These are phyloP conservation scores for Lachancea kluyveri DNA, from an alignment of 805 yeast species.

Conservation along the genomic window DNA sequence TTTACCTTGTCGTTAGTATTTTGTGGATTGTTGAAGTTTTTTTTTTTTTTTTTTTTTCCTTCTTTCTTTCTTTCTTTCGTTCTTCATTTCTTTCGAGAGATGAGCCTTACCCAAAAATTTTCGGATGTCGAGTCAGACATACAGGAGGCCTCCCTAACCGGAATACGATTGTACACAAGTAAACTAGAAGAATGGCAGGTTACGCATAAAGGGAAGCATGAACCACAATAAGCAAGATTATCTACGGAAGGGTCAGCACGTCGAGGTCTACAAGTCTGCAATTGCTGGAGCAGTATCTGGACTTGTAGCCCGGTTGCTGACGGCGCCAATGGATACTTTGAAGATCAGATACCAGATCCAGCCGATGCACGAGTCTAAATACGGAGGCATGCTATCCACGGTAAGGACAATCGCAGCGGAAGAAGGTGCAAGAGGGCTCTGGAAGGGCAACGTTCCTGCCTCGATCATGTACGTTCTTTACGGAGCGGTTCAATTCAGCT, in stretches of 20 bases:
- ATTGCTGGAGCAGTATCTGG: conserved; percentile 74
- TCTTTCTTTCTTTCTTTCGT: too few relatives aligned
- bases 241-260: conserved; percentile 44
- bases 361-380: conserved; percentile 7
- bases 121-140: too few relatives aligned
- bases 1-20: too few relatives aligned
- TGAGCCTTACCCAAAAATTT: too few relatives aligned
- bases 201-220: too few relatives aligned
- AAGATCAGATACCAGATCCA: conserved; percentile 28
- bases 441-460: conserved; percentile 97
- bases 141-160: too few relatives aligned
- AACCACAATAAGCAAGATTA: too few relatives aligned
- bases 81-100: too few relatives aligned
- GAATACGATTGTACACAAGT: too few relatives aligned
- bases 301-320: conserved; percentile 40
- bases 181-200: too few relatives aligned
- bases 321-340: conserved; percentile 32
- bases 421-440: conserved; percentile 74
- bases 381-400: conserved; percentile 22
- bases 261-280: conserved; percentile 47
- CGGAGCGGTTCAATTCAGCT: conserved; percentile 79
- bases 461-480: conserved; percentile 77
- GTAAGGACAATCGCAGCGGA: conserved; percentile 39
- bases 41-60: too few relatives aligned
- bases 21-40: too few relatives aligned